phyloP scores from a whole-genome alignment of 768 basidiomycete genomes.

The Strobilomyces dryophilus region DNA sequence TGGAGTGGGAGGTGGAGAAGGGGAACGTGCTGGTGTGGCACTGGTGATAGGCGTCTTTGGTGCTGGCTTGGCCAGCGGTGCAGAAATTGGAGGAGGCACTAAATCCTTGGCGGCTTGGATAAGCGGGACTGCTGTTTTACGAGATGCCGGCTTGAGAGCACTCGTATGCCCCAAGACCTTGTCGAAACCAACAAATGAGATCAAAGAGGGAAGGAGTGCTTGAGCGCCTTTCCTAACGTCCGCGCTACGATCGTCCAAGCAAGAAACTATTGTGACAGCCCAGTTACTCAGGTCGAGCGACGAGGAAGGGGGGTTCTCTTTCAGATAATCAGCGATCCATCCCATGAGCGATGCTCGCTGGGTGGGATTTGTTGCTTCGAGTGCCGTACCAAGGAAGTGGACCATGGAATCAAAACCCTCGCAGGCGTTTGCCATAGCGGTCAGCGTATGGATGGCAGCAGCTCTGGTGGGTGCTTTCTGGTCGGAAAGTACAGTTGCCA shows the following conservation, averaged over 20 bases:
- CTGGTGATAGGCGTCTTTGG: slow-evolving; percentile 21
- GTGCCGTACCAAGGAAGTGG: slow-evolving; percentile 66
- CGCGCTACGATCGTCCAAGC: slow-evolving; percentile 84
- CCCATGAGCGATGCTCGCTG: slow-evolving; percentile 75
- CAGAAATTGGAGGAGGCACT: slow-evolving; percentile 26
- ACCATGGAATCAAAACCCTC: slow-evolving; percentile 84
- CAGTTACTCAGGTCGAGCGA: slow-evolving; percentile 68
- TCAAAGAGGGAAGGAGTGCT: slow-evolving; percentile 70
- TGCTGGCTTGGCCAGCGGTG: slow-evolving; percentile 27
- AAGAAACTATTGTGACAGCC: slow-evolving; percentile 61
- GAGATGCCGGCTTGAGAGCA: slow-evolving; percentile 88
- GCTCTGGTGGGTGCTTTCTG: slow-evolving; percentile 85
- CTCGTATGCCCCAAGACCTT: slow-evolving; percentile 83
- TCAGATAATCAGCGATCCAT: slow-evolving; percentile 82
- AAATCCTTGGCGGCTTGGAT: slow-evolving; percentile 76
- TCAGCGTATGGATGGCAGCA: slow-evolving; percentile 73
- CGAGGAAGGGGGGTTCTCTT: slow-evolving; percentile 51
- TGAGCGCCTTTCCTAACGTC: slow-evolving; percentile 94
- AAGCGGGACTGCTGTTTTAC: slow-evolving; percentile 75
- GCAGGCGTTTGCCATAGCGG: slow-evolving; percentile 79
- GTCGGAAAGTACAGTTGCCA: slow-evolving; percentile 85
- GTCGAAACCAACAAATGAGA: slow-evolving; percentile 74
- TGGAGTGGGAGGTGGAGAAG: slow-evolving; percentile 44
- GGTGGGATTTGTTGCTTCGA: slow-evolving; percentile 85
- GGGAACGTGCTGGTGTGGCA: slow-evolving; percentile 22